Conservation (phyloP, 495 filamentous ascomycete genomes). For the Aspergillus nidulans region DNA sequence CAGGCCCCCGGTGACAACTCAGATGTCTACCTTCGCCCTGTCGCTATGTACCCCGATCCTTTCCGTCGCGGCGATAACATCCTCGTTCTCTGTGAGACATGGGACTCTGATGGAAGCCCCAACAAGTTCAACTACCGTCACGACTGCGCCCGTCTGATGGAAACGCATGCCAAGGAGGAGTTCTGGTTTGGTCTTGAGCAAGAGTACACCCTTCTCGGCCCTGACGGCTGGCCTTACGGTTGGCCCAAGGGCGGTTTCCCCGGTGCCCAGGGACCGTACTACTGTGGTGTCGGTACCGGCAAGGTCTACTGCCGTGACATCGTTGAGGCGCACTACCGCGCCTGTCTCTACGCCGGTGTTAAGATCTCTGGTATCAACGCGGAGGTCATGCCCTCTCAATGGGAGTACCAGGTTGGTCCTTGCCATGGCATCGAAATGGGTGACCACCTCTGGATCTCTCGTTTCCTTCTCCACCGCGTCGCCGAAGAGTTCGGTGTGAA, state of each 20-base stretch:
- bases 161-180: slow-evolving; percentile 72
- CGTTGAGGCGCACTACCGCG: slow-evolving; percentile 97
- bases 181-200: slow-evolving; percentile 99
- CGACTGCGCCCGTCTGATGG: slow-evolving; percentile 83
- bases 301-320: slow-evolving; percentile 98
- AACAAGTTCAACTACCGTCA: slow-evolving; percentile 99
- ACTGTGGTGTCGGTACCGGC: slow-evolving; percentile 96
- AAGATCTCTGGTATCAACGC: slow-evolving; percentile 98
- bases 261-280: slow-evolving; percentile 96
- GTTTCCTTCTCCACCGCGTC: slow-evolving; percentile 93
- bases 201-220: slow-evolving; percentile 91
- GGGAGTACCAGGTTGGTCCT: slow-evolving; percentile 99
- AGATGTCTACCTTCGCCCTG: slow-evolving; percentile 93
- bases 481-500: slow-evolving; percentile 96
- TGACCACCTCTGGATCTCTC: slow-evolving; percentile 96
- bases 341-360: slow-evolving; percentile 86
- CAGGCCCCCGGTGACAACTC: slow-evolving; percentile 96
- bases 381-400: slow-evolving; percentile 97
- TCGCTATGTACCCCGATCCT: slow-evolving; percentile 86
- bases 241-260: slow-evolving; percentile 97
- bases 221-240: slow-evolving; percentile 79
- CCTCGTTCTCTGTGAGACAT: slow-evolving; percentile 91
- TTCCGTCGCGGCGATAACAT: slow-evolving; percentile 86
- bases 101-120: slow-evolving; percentile 91
- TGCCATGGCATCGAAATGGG: slow-evolving; percentile 90